phyloP scores from a whole-genome alignment of 495 filamentous ascomycete genomes.

The Penicillium soppii region DNA sequence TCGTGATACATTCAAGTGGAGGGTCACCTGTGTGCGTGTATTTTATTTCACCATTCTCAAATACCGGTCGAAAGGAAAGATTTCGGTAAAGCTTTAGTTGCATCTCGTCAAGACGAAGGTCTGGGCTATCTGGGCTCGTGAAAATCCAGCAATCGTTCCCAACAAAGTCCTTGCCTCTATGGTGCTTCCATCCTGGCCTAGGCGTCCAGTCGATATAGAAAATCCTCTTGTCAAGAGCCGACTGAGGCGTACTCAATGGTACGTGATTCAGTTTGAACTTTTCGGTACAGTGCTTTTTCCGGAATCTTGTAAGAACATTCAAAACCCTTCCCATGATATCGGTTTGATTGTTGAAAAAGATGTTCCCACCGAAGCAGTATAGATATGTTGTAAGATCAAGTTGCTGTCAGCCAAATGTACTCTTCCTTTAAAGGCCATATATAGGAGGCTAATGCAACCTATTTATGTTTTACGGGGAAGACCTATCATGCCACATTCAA shows the following conservation, averaged over 20 bases:
- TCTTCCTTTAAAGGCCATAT: too few relatives aligned
- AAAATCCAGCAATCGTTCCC: slow-evolving; percentile 5
- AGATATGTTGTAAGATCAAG: too few relatives aligned
- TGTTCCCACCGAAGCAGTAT: too few relatives aligned
- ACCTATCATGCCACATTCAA: too few relatives aligned
- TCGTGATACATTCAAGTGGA: slow-evolving; percentile 7
- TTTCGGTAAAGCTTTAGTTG: slow-evolving; percentile 3
- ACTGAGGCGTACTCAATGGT: slow-evolving; percentile 7
- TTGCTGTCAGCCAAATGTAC: too few relatives aligned
- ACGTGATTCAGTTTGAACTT: slow-evolving; percentile 2
- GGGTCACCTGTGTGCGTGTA: slow-evolving; percentile 1
- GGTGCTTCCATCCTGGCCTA: slow-evolving; percentile 1
- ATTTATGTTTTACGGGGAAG: too few relatives aligned
- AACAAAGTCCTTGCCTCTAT: slow-evolving; percentile 6
- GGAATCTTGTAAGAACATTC: slow-evolving; percentile 1
- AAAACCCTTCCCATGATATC: slow-evolving; percentile 4
- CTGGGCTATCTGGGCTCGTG: slow-evolving; percentile 4
- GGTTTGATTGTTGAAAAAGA: background rate
- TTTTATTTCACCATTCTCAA: background rate
- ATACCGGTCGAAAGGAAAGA: slow-evolving; percentile 5
- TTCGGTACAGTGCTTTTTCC: background rate
- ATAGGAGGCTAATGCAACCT: too few relatives aligned
- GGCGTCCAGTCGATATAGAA: slow-evolving; percentile 4
- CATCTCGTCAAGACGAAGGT: background rate
- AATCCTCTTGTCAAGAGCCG: slow-evolving; percentile 4